Percentiles rank a stretch among this genome's conserved stretches.
Evolutionary conservation across 2,329 filamentous ascomycete genomes (phyloP).

Genomic region (Pestalotiopsis fici): DNA sequence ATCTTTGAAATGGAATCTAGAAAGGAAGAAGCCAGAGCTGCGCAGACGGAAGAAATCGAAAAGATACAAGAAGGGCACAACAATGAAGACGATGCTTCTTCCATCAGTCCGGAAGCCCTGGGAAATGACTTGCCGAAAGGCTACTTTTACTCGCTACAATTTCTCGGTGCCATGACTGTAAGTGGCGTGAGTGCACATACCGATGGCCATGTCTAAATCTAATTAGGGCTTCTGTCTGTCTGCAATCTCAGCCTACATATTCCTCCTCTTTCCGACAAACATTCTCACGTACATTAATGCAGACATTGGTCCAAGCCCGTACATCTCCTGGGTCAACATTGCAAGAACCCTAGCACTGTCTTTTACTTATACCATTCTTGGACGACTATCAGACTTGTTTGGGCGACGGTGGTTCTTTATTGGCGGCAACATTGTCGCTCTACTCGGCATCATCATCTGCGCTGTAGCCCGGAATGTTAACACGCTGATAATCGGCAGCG

Average conservation of each 20-base stretch:
- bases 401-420: slow-evolving; percentile 42
- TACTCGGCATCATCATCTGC: slow-evolving; percentile 36
- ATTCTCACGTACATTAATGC: slow-evolving; percentile 36
- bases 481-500: slow-evolving; percentile 35
- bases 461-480: slow-evolving; percentile 34
- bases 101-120: slow-evolving; percentile 33
- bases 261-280: slow-evolving; percentile 38
- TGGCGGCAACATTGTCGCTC: slow-evolving; percentile 34
- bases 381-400: slow-evolving; percentile 39
- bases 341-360: slow-evolving; percentile 34
- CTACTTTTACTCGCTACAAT: slow-evolving; percentile 35
- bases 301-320: slow-evolving; percentile 35
- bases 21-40: neutral
- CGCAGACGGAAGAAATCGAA: slow-evolving; percentile 9
- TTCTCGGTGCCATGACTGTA: slow-evolving; percentile 33
- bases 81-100: slow-evolving; percentile 26
- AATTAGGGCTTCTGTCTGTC: slow-evolving; percentile 36
- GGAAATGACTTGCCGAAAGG: slow-evolving; percentile 36
- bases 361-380: slow-evolving; percentile 37
- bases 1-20: neutral
- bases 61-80: slow-evolving; percentile 49
- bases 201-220: slow-evolving; percentile 8
- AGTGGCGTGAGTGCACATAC: slow-evolving; percentile 10
- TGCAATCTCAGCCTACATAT: slow-evolving; percentile 37
- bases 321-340: slow-evolving; percentile 36